phyloP scores from a whole-genome alignment of 2,329 filamentous ascomycete genomes.

The Cadophora malorum region DNA sequence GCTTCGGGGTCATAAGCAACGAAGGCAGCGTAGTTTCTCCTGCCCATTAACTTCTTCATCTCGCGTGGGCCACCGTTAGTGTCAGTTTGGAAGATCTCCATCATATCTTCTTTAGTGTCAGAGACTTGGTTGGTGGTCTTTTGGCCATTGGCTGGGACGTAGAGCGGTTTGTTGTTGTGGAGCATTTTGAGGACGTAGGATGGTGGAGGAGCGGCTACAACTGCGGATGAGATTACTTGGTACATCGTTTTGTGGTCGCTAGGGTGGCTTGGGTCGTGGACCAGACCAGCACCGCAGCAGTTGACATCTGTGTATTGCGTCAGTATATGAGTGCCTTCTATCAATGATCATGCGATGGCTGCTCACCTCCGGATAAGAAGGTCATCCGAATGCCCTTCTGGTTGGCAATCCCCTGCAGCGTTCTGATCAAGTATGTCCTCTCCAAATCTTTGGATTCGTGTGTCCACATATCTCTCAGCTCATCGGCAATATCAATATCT shows the following conservation, averaged over 20 bases:
- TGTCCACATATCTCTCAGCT: constrained; percentile 96
- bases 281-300: constrained; percentile 86
- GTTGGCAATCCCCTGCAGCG: constrained; percentile 91
- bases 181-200: constrained; percentile 90
- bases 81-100: constrained; percentile 98
- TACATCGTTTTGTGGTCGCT: constrained; percentile 99
- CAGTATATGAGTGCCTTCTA: constrained; percentile 26
- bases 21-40: constrained; percentile 90
- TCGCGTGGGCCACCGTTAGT: constrained; percentile 84
- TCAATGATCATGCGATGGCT: background rate
- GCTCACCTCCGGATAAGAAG: constrained; percentile 84
- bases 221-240: constrained; percentile 90
- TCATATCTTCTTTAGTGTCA: constrained; percentile 99
- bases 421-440: constrained; percentile 94
- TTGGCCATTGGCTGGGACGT: constrained; percentile 89
- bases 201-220: constrained; percentile 87
- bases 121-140: constrained; percentile 74
- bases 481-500: constrained; percentile 92
- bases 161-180: constrained; percentile 93
- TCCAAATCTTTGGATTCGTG: constrained; percentile 98
- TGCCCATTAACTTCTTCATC: constrained; percentile 89
- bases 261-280: constrained; percentile 92
- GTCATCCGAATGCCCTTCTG: constrained; percentile 97
- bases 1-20: constrained; percentile 93
- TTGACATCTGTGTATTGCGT: constrained; percentile 69